phyloP scores from a whole-genome alignment of 331 rosid species.

The Quercus tomentella region DNA sequence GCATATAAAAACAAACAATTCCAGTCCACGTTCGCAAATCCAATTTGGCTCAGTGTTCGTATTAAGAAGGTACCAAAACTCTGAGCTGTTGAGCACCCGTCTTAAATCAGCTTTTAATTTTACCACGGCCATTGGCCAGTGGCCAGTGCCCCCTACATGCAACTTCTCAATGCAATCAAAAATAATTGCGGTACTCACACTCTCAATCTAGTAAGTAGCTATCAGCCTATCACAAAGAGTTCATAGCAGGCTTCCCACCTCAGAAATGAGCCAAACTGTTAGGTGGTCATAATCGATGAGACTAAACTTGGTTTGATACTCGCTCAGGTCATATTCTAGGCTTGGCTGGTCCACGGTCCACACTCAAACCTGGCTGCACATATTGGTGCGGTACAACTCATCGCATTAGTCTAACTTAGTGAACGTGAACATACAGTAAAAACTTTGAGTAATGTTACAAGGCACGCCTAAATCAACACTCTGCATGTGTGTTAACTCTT shows the following conservation, averaged over 20 bases:
- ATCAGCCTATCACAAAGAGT: neutral
- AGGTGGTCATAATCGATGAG: neutral
- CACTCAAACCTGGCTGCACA: too few species aligned
- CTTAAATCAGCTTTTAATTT: neutral
- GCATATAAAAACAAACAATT: slow-evolving; percentile 29
- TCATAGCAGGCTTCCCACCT: slow-evolving; percentile 14
- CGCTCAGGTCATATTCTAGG: too few species aligned
- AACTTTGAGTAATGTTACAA: too few species aligned
- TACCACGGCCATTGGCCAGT: too few species aligned
- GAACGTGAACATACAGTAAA: too few species aligned
- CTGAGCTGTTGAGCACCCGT: slow-evolving; percentile 16
- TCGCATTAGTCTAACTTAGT: too few species aligned
- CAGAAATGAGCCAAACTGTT: neutral
- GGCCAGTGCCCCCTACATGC: neutral
- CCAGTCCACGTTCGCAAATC: slow-evolving; percentile 21
- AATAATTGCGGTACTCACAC: neutral
- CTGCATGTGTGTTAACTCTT: too few species aligned
- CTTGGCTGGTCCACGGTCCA: too few species aligned
- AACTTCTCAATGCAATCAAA: neutral
- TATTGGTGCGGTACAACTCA: too few species aligned
- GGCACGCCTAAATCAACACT: too few species aligned
- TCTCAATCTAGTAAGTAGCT: neutral
- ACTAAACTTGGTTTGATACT: slow-evolving; percentile 26
- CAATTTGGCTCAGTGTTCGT: slow-evolving; percentile 39
- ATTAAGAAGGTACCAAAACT: slow-evolving; percentile 7